phyloP scores from a whole-genome alignment of 345 rosid species.

The Gossypium turneri region DNA sequence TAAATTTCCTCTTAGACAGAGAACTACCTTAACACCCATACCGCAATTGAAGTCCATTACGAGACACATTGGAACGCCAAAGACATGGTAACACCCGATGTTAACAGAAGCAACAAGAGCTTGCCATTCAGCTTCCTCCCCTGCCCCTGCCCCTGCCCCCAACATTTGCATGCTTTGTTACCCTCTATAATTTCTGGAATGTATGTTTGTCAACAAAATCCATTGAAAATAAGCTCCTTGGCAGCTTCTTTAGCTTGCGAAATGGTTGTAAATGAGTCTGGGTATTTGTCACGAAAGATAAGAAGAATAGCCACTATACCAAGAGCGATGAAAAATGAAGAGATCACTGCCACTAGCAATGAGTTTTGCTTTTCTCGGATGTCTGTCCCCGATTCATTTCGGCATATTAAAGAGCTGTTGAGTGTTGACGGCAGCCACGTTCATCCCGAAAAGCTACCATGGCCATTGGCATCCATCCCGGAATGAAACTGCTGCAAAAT shows the following conservation, averaged over 20 bases:
- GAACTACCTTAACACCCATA: slow-evolving; percentile 43
- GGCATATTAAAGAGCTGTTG: too few relatives aligned
- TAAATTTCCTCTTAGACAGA: too few relatives aligned
- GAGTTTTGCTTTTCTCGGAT: slow-evolving; percentile 51
- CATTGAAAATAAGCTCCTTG: slow-evolving; percentile 23
- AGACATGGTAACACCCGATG: slow-evolving; percentile 63
- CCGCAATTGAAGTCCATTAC: slow-evolving; percentile 42
- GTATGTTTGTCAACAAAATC: not conserved
- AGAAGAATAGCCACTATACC: slow-evolving; percentile 37
- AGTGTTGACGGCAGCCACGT: too few relatives aligned
- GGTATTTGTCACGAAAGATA: slow-evolving; percentile 33
- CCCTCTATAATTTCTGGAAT: not conserved
- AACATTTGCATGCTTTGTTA: not conserved
- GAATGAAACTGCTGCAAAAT: too few relatives aligned
- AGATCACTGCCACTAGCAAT: slow-evolving; percentile 43
- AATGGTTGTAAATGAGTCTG: slow-evolving; percentile 47
- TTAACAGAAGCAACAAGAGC: slow-evolving; percentile 81
- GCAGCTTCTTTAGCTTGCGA: slow-evolving; percentile 38
- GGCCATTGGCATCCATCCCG: too few relatives aligned
- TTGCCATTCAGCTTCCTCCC: slow-evolving; percentile 88
- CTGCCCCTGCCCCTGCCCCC: slow-evolving; percentile 46
- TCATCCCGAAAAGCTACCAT: too few relatives aligned
- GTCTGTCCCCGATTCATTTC: slow-evolving; percentile 62
- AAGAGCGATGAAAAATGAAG: slow-evolving; percentile 37
- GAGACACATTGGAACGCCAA: slow-evolving; percentile 60